Conservation (phyloP, 768 basidiomycete species). For the Tricholoma flavovirens region DNA sequence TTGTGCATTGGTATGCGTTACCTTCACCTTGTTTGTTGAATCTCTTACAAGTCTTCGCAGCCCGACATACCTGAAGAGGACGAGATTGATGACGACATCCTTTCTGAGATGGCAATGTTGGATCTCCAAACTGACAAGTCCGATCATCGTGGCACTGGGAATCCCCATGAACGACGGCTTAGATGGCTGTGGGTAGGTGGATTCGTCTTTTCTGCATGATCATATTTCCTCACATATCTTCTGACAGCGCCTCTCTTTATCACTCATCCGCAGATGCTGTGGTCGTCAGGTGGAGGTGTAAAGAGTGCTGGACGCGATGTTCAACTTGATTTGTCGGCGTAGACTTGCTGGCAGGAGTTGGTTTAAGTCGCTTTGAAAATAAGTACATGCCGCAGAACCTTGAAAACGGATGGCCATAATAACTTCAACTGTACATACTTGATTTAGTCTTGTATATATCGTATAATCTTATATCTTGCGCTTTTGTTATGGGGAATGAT, state of each 20-base stretch:
- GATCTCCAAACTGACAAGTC: no score
- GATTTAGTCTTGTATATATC: neutral
- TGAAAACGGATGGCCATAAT: neutral
- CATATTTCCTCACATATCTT: neutral
- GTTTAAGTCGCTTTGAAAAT: neutral
- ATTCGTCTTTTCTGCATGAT: neutral
- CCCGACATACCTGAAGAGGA: conserved; percentile 1
- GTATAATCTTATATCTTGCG: neutral
- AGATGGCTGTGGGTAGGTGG: neutral
- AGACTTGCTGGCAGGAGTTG: neutral
- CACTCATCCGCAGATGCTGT: neutral
- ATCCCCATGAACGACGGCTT: neutral
- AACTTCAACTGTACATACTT: neutral
- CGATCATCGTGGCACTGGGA: neutral
- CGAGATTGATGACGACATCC: neutral
- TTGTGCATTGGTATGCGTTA: neutral
- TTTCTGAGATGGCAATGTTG: neutral
- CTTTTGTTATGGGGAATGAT: no score
- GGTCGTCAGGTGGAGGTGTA: neutral
- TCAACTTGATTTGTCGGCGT: neutral
- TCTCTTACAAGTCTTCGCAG: neutral
- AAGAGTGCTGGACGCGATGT: neutral
- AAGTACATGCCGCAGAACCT: neutral
- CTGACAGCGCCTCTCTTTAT: neutral
- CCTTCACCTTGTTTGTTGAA: neutral